phyloP scores from a whole-genome alignment of 2,329 filamentous ascomycete species.

The Alternaria infectoria region DNA sequence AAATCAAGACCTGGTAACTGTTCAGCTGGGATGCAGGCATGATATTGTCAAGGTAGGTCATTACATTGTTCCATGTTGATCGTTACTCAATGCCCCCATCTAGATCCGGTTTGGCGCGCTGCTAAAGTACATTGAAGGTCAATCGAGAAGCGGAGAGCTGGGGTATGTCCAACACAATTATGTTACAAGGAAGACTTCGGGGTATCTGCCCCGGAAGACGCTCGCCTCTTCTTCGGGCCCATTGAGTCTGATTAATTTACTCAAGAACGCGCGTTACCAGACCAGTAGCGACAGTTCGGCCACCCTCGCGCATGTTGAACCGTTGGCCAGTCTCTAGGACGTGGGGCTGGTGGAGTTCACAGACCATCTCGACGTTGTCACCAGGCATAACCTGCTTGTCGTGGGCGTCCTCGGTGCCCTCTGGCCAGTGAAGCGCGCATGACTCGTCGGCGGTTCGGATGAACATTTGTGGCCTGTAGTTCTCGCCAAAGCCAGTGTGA shows the following conservation, averaged over 20 bases:
- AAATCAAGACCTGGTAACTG: not conserved
- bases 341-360: constrained; percentile 81
- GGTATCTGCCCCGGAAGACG: constrained; percentile 14
- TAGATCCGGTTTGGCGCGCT: constrained; percentile 32
- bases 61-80: constrained; percentile 26
- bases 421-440: constrained; percentile 83
- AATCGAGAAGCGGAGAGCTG: constrained; percentile 35
- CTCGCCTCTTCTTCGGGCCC: not conserved
- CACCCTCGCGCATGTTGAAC: constrained; percentile 98
- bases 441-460: constrained; percentile 84
- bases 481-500: constrained; percentile 92
- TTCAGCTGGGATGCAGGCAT: not conserved
- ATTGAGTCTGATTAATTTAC: constrained; percentile 22
- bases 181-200: constrained; percentile 28
- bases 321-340: constrained; percentile 91
- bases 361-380: constrained; percentile 98
- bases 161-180: constrained; percentile 27
- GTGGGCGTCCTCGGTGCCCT: constrained; percentile 73
- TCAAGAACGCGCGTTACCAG: constrained; percentile 47
- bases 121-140: constrained; percentile 32
- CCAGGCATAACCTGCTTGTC: constrained; percentile 94
- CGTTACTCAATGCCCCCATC: constrained; percentile 28
- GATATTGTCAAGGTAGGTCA: constrained; percentile 10
- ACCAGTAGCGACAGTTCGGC: constrained; percentile 61
- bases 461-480: constrained; percentile 97